phyloP scores from a whole-genome alignment of 148 eudicot species.

The Vaccinium corymbosum region DNA sequence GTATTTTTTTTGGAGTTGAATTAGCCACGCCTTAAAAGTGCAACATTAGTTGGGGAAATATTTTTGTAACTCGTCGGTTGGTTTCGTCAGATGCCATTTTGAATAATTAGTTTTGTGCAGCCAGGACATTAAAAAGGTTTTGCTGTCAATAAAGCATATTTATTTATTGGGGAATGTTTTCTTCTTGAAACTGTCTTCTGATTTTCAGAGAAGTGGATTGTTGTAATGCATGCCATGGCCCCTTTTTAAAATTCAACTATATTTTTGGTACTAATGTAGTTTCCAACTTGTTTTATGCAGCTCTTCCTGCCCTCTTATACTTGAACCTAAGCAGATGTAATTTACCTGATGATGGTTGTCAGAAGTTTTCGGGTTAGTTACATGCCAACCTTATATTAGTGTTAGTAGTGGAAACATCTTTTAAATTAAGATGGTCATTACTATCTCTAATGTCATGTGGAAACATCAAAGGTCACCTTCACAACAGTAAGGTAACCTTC shows the following conservation, averaged over 20 bases:
- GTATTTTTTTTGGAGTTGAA: background rate
- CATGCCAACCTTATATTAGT: background rate
- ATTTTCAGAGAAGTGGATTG: background rate
- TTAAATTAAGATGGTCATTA: background rate
- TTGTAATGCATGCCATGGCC: background rate
- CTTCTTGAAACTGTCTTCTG: background rate
- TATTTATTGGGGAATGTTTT: background rate
- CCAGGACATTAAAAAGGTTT: background rate
- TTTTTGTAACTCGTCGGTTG: background rate
- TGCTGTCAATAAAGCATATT: background rate
- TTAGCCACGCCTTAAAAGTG: constrained; percentile 4
- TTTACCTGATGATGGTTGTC: constrained; percentile 71
- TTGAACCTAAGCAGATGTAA: constrained; percentile 87
- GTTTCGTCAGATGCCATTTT: background rate
- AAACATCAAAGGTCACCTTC: constrained; percentile 2
- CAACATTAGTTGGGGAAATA: background rate
- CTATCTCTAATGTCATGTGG: background rate
- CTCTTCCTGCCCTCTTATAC: constrained; percentile 65
- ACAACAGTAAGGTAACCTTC: background rate
- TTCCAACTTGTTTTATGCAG: constrained; percentile 38
- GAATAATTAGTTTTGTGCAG: background rate
- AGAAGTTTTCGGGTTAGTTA: constrained; percentile 70
- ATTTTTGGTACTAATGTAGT: background rate
- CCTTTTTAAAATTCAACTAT: background rate
- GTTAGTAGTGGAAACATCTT: background rate